Evolutionary conservation across 192 early-diverging fungal species (phyloP), one percentile per base, ranked within the genome.

Genomic region (Radiomyces spectabilis): DNA sequence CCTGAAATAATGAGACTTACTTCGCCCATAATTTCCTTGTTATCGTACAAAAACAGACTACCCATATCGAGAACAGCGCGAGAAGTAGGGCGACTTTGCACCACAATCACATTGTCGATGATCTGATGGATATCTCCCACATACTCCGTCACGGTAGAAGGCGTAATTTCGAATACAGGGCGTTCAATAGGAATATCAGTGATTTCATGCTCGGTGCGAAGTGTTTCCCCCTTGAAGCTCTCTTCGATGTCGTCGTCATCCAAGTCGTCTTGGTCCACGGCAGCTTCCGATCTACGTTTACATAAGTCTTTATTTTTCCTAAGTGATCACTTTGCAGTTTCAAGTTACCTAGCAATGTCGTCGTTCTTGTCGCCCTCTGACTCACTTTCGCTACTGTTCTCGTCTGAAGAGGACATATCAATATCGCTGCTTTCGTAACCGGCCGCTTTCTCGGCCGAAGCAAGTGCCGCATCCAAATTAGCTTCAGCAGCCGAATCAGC

Each of bases 91-190:
- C 37, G 55, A 25, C 79, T 66, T 57, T 84, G 65, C 10, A 98
- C 75, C 0, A 92, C 78, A 2, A 97, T 73, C 6, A 81, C 73
- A 41, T 81, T 77, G 4, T 82, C 84, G 13, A 98, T 91, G 0
- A 87, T 63, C 16, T 74, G 65, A 44, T 83, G 71, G 34, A 98
- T 62, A 3, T 41, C 27, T 19, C 95, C 95, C 25, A 94, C 69
- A 0, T 58, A 35, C 21, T 61, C 52, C 4, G 92, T 49, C 10
- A 73, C 43, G 1, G 74, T 66, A 16, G 81, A 65, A 6, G 68
- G 63, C 19, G 68, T 71, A 2, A 87, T 62, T 9, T 63, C 44
- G 25, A 79, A 59, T 1, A 68, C 51, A 8, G 81, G 77, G 32
- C 58, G 70, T 7, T 61, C 39, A 7, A 80, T 65, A 19, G 60